Base-by-base conservation (phyloP, 108 stramenopile genomes). In the Aurantiochytrium sp. region DNA sequence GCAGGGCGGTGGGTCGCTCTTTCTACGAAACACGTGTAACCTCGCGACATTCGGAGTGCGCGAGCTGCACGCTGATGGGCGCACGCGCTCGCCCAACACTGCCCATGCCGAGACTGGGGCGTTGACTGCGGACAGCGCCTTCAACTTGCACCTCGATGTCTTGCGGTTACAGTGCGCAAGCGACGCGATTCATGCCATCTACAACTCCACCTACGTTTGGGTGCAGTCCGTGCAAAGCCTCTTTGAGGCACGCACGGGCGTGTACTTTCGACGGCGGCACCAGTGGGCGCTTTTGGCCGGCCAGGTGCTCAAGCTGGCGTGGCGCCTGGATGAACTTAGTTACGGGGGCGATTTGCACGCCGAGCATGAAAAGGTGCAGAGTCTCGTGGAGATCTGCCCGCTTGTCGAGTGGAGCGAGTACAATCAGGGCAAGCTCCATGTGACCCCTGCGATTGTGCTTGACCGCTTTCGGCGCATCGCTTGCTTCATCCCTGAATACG, bases 241-340 rank as follows among this genome's bases (percentile, higher is more conserved):
- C 19, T 17, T 27, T 12, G 73, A 81, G 45, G 73, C 45, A 0
- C 39, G 39, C 42, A 81, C 73, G 42, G 73, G 73, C 45, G 27
- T 81, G 12, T 41, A 81, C 42, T 81, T 81, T 81, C 73, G 73
- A 5, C 10, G 73, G 2, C 36, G 30, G 24, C 73, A 81, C 42
- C 73, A 81, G 24, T 81, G 73, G 73, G 73, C 73, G 6, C 24
- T 81, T 30, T 48, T 81, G 39, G 73, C 73, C 12, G 73, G 73
- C 17, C 39, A 48, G 12, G 73, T 81, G 12, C 17, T 81, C 2
- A 81, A 81, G 24, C 2, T 81, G 42, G 73, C 73, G 17, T 22
- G 12, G 42, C 73, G 73, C n/a, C 73, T 81, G 10, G 73, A 81
- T 15, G 10, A 48, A 8, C 39, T 81, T n/a, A n/a, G n/a, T 24